Percentiles rank a stretch among this genome's conserved stretches.
These are phyloP conservation scores for Yamadazyma sp. DNA, from an alignment of 805 yeast species.

Conservation along the genomic window DNA sequence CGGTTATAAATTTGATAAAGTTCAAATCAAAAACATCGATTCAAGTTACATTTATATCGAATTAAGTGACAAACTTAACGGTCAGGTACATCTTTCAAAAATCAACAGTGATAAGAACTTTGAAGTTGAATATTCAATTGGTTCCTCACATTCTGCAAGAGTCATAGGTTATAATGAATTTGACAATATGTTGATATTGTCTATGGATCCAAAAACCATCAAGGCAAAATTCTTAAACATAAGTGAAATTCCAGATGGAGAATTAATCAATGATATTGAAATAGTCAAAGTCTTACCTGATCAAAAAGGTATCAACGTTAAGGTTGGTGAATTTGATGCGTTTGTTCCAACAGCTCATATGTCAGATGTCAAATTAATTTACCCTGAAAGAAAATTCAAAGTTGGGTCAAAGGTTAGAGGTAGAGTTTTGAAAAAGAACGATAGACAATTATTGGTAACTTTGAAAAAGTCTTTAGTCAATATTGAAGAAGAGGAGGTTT, in stretches of 20 bases:
- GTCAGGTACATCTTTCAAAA: conserved; percentile 78
- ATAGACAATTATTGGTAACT: conserved; percentile 57
- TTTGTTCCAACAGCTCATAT: conserved; percentile 72
- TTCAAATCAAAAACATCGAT: conserved; percentile 60
- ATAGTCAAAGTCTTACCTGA: conserved; percentile 56
- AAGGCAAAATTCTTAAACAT: conserved; percentile 63
- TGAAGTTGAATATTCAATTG: conserved; percentile 52
- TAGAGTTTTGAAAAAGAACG: conserved; percentile 57
- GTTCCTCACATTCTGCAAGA: conserved; percentile 73
- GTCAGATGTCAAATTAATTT: conserved; percentile 76
- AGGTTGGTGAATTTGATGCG: conserved; percentile 66
- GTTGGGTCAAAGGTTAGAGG: conserved; percentile 79
- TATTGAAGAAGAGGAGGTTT: conserved; percentile 53
- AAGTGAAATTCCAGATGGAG: conserved; percentile 77
- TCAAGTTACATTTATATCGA: conserved; percentile 53
- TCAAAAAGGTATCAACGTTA: conserved; percentile 61
- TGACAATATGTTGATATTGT: conserved; percentile 66
- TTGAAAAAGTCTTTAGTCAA: conserved; percentile 81
- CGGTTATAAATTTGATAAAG: conserved; percentile 66
- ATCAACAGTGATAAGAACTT: conserved; percentile 47
- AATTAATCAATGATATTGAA: conserved; percentile 49
- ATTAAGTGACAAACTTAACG: conserved; percentile 54
- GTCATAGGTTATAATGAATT: conserved; percentile 64
- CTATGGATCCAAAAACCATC: conserved; percentile 65
- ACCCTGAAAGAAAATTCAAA: conserved; percentile 91